A percentile compares a stretch with the other conserved stretches of the same genome.
phyloP scores from a whole-genome alignment of 495 filamentous ascomycete species.

The Jackrogersella minutella region DNA sequence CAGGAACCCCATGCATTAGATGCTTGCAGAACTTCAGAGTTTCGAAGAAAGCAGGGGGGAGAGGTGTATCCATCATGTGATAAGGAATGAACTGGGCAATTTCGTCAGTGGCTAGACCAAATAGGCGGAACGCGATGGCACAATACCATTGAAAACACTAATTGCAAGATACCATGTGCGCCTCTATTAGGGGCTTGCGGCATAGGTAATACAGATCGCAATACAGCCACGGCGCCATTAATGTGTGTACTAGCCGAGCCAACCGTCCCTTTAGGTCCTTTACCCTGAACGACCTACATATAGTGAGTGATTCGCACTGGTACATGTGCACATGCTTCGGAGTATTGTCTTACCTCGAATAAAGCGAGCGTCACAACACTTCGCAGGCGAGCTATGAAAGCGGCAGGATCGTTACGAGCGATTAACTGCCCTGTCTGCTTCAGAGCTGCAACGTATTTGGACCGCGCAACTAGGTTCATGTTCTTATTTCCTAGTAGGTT shows the following conservation, averaged over 20 bases:
- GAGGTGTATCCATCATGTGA: constrained; percentile 40
- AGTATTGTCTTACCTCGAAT: constrained; percentile 51
- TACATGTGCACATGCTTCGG: background rate
- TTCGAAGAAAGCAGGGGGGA: constrained; percentile 49
- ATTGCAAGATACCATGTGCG: constrained; percentile 49
- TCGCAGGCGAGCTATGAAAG: constrained; percentile 45
- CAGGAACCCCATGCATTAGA: constrained; percentile 30
- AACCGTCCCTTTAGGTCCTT: constrained; percentile 37
- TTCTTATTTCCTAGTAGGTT: constrained; percentile 54
- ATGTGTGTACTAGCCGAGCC: constrained; percentile 54
- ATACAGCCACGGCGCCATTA: constrained; percentile 54
- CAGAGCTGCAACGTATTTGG: constrained; percentile 54
- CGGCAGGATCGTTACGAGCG: constrained; percentile 31
- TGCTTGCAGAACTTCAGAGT: constrained; percentile 46
- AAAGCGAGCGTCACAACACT: constrained; percentile 55
- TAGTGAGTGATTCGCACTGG: constrained; percentile 18
- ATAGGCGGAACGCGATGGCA: background rate
- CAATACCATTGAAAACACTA: constrained; percentile 55
- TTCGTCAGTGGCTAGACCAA: constrained; percentile 9
- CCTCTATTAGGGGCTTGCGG: constrained; percentile 40
- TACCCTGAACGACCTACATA: constrained; percentile 47
- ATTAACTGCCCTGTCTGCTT: constrained; percentile 49
- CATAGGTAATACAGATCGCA: constrained; percentile 46
- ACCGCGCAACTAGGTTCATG: constrained; percentile 47
- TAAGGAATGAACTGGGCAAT: constrained; percentile 49